phyloP scores from a whole-genome alignment of 345 rosid genomes.

The Gossypium turneri region DNA sequence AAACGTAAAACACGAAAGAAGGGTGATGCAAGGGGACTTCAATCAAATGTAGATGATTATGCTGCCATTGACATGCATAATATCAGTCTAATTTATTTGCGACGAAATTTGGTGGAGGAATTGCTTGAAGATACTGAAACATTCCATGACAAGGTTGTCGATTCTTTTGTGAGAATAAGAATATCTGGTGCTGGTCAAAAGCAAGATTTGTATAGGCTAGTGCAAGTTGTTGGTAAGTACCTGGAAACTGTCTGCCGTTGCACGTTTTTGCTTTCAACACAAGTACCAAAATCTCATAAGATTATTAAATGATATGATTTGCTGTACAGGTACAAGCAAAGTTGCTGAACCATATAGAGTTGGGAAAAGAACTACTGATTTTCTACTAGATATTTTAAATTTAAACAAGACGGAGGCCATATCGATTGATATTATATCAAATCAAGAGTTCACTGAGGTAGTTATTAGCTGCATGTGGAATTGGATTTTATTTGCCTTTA shows the following conservation, averaged over 20 bases:
- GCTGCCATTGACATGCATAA: conserved; percentile 93
- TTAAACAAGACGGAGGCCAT: conserved; percentile 85
- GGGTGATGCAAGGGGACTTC: conserved; percentile 66
- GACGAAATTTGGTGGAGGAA: conserved; percentile 85
- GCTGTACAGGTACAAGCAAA: conserved; percentile 72
- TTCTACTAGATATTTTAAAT: conserved; percentile 77
- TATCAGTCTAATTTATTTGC: conserved; percentile 77
- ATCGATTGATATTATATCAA: conserved; percentile 87
- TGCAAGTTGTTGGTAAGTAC: conserved; percentile 83
- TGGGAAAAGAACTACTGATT: conserved; percentile 75
- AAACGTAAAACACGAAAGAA: conserved; percentile 70
- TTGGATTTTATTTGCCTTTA: background rate
- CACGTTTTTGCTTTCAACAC: conserved; percentile 4
- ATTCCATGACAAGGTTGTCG: conserved; percentile 80
- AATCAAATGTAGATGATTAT: conserved; percentile 84
- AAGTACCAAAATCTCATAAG: background rate
- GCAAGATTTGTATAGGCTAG: conserved; percentile 97
- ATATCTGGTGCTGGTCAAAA: conserved; percentile 87
- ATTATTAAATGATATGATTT: conserved; percentile 19
- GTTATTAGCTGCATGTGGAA: conserved; percentile 4
- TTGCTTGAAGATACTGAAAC: conserved; percentile 68
- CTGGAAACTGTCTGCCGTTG: conserved; percentile 13
- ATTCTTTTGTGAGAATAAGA: conserved; percentile 88
- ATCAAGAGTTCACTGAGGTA: conserved; percentile 99
- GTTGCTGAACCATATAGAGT: conserved; percentile 81